A percentile compares a stretch with the other conserved stretches of the same genome.
Evolutionary conservation across 257 asterid species (phyloP).

Genomic region (Solanum ossicruentum): DNA sequence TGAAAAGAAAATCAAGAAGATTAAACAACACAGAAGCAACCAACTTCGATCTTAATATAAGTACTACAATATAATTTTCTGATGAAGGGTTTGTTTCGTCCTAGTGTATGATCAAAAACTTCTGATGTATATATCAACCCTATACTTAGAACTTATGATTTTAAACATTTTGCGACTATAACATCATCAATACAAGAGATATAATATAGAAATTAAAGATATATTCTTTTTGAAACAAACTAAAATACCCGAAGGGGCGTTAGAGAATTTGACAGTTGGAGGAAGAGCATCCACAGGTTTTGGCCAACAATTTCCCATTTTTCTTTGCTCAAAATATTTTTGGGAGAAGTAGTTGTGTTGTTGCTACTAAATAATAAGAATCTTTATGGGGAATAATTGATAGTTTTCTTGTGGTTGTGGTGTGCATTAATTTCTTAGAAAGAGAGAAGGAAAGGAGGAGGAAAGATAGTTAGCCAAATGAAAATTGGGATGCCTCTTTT

Average conservation of each 20-base stretch:
- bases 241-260: background rate
- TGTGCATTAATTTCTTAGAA: background rate
- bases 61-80: background rate
- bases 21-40: background rate
- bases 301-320: constrained; percentile 38
- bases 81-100: background rate
- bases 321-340: background rate
- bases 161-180: background rate
- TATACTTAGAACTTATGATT: background rate
- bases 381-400: background rate
- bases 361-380: background rate
- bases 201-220: background rate
- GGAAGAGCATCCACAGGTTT: constrained; percentile 22
- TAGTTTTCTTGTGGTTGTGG: background rate
- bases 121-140: background rate
- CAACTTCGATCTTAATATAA: background rate
- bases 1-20: background rate
- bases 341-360: background rate
- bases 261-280: background rate
- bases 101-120: background rate
- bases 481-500: background rate
- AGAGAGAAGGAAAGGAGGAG: constrained; percentile 5
- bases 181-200: background rate
- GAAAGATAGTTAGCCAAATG: background rate
- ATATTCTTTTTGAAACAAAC: background rate